Percentiles rank a stretch among this genome's conserved stretches.
Conservation (phyloP, 306 rosid genomes). For the Potentilla sterilis region DNA sequence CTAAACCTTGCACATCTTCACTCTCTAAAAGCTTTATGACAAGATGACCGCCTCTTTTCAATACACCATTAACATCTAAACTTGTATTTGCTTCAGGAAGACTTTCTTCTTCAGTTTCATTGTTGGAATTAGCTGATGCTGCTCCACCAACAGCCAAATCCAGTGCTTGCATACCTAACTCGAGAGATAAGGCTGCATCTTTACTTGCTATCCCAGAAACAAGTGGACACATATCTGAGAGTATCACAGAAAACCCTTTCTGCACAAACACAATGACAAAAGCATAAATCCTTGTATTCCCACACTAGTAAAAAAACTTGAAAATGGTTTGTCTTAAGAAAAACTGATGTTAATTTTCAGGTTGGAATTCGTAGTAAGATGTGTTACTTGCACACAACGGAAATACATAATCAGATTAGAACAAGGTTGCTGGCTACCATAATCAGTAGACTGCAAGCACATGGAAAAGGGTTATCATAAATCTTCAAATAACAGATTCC, state of each 20-base stretch:
- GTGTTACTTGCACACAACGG: background rate
- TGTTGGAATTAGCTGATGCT: conserved; percentile 30
- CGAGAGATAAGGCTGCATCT: conserved; percentile 77
- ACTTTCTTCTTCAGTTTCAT: conserved; percentile 27
- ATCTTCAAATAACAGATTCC: background rate
- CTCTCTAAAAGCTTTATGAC: conserved; percentile 85
- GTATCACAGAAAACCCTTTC: conserved; percentile 74
- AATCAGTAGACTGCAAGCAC: background rate
- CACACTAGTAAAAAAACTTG: background rate
- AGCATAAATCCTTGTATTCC: conserved; percentile 5
- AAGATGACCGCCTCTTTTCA: conserved; percentile 72
- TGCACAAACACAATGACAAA: conserved; percentile 28
- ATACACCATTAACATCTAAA: conserved; percentile 42
- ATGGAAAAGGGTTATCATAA: background rate
- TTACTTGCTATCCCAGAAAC: conserved; percentile 84
- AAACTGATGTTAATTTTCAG: background rate
- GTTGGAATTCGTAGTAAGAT: background rate
- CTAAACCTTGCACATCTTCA: conserved; percentile 75
- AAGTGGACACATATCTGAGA: conserved; percentile 85
- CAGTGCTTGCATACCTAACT: conserved; percentile 82
- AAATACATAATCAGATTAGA: background rate
- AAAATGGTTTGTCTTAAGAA: background rate
- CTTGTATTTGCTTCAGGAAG: conserved; percentile 18
- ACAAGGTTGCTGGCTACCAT: background rate
- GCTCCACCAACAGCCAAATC: conserved; percentile 69